Evolutionary conservation across 78 protist genomes (phyloP), one percentile per base, ranked within the genome.

Genomic region (Salpingoeca rosetta): DNA sequence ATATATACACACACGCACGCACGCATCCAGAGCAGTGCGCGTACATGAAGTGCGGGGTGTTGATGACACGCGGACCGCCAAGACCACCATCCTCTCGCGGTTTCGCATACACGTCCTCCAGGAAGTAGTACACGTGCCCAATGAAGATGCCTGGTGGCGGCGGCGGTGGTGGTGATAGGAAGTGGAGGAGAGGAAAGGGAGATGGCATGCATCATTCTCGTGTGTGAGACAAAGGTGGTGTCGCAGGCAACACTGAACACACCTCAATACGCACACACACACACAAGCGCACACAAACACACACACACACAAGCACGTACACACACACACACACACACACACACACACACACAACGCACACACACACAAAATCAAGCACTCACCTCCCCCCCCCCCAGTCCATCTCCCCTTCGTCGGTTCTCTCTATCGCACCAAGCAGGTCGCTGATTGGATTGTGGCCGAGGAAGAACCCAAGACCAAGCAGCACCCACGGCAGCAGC

Each of bases 401-500:
- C n/a, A n/a, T n/a, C n/a, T n/a, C n/a, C n/a, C n/a, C n/a, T n/a
- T n/a, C n/a, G n/a, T n/a, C n/a, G n/a, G n/a, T n/a, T n/a, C n/a
- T n/a, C 65, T 51, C 65, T 51, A 17, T 17, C 65, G 7, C 17
- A 51, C 65, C 65, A 51, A 51, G 65, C 31, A 51, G 65, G 65
- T 51, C 65, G 17, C 31, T 17, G 7, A 17, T 22, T 17, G 65
- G 65, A 17, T 51, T 17, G 17, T 51, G 7, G 65, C 65, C 65
- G 17, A 51, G 65, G 31, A 51, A 17, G 31, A 51, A 2, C 2
- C 73, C 10, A 65, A 1, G 7, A 80, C 83, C 81, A 3, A 86
- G 80, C 72, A 86, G n/a, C 39, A 88, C 91, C 91, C 91, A 91
- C 2, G 92, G 88, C 84, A 91, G 80, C 38, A 73, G 88, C 0